These are phyloP conservation scores for Lipomyces lipofer DNA, from an alignment of 805 yeast species.

Conservation along the genomic window DNA sequence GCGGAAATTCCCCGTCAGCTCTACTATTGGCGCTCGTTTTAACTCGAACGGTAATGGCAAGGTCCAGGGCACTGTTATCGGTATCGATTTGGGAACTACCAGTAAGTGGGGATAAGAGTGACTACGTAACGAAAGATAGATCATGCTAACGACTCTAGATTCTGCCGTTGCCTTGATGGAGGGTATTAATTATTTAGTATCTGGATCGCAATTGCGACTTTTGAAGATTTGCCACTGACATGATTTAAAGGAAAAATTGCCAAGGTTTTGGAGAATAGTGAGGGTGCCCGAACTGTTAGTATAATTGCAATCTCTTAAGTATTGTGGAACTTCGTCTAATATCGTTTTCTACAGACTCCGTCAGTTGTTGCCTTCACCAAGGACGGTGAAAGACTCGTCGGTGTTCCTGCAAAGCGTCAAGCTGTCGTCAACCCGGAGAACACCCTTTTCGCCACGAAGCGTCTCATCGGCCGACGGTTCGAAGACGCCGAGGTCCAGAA, in stretches of 20 bases:
- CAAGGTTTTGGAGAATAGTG: constrained; percentile 74
- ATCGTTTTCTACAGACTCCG: constrained; percentile 54
- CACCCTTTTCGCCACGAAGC: constrained; percentile 91
- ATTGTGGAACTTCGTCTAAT: not conserved
- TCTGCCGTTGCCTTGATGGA: constrained; percentile 87
- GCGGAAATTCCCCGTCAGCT: constrained; percentile 8
- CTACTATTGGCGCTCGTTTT: constrained; percentile 42
- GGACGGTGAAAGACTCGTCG: constrained; percentile 88
- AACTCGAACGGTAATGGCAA: constrained; percentile 47
- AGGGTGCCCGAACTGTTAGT: constrained; percentile 62
- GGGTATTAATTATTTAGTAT: constrained; percentile 2
- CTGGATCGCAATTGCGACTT: not conserved
- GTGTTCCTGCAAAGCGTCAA: constrained; percentile 94
- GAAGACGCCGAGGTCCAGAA: constrained; percentile 87
- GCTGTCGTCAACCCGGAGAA: constrained; percentile 92
- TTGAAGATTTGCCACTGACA: not conserved
- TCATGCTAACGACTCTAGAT: constrained; percentile 38
- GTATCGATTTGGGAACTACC: constrained; percentile 86
- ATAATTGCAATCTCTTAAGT: not conserved
- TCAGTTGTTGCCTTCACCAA: constrained; percentile 93
- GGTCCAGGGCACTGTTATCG: constrained; percentile 66
- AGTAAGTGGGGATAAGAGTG: constrained; percentile 35
- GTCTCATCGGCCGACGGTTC: constrained; percentile 91
- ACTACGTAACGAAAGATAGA: not conserved
- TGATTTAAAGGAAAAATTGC: constrained; percentile 58